phyloP scores from a whole-genome alignment of 192 early-diverging fungal genomes.

The Entophlyctis luteolus region DNA sequence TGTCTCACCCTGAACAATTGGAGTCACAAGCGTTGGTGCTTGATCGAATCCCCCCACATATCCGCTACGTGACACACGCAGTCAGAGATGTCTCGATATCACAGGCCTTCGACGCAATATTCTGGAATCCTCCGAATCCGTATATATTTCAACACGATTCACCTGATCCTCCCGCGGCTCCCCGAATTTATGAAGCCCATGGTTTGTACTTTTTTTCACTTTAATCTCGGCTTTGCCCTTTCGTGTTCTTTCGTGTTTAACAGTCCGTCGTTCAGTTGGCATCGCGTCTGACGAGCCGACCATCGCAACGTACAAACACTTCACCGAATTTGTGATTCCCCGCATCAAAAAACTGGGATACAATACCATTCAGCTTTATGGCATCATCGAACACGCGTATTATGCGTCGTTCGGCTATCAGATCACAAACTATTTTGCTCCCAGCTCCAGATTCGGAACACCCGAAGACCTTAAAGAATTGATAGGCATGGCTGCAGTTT shows the following conservation, averaged over 20 bases:
- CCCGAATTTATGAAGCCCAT: constrained; percentile 92
- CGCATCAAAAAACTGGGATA: constrained; percentile 74
- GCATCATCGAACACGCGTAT: constrained; percentile 98
- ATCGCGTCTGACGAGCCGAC: constrained; percentile 81
- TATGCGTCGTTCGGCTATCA: constrained; percentile 98
- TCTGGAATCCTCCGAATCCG: constrained; percentile 80
- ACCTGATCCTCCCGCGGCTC: constrained; percentile 59
- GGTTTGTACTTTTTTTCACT: constrained; percentile 45
- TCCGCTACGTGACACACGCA: constrained; percentile 83
- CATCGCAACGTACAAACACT: constrained; percentile 83
- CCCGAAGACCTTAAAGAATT: constrained; percentile 92
- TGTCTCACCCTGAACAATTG: too few relatives aligned
- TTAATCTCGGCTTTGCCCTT: background rate
- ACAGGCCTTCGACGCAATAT: constrained; percentile 86
- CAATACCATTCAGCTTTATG: constrained; percentile 60
- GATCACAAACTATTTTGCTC: constrained; percentile 95
- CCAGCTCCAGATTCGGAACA: constrained; percentile 81
- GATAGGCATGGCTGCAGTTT: too few relatives aligned
- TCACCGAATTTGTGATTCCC: constrained; percentile 78
- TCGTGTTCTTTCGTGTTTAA: too few relatives aligned
- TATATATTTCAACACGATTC: constrained; percentile 76
- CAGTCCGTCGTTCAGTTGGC: too few relatives aligned
- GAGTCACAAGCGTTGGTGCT: too few relatives aligned
- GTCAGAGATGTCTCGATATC: constrained; percentile 77
- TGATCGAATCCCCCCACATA: constrained; percentile 79